Conservation (phyloP, 169 alveolate species). For the Plasmodium vivax region DNA sequence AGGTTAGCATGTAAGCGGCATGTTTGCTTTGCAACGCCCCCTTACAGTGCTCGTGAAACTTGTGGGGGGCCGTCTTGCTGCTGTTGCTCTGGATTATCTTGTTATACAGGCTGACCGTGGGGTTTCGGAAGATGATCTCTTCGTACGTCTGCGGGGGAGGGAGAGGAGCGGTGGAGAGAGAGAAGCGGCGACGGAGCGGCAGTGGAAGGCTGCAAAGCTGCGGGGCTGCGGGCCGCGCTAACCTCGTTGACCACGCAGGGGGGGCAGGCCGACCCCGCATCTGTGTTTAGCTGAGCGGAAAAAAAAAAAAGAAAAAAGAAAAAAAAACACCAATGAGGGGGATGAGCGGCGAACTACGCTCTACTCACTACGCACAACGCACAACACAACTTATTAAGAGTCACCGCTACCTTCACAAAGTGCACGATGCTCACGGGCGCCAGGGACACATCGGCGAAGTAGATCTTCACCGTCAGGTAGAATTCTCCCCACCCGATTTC, state of each 20-base stretch:
- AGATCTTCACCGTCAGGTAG: constrained; percentile 80
- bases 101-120: constrained; percentile 80
- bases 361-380: neutral
- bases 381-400: neutral
- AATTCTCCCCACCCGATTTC: constrained; percentile 89
- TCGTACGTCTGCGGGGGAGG: constrained; percentile 75
- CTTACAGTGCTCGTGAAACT: constrained; percentile 83
- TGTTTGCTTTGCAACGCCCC: neutral
- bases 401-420: constrained; percentile 63
- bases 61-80: constrained; percentile 80
- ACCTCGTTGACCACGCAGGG: constrained; percentile 75
- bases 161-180: neutral
- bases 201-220: neutral
- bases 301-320: constrained; percentile 6
- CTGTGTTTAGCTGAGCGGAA: constrained; percentile 33
- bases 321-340: neutral
- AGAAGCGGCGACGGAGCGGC: neutral
- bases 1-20: too few species aligned
- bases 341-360: too few species aligned
- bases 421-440: constrained; percentile 83
- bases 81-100: constrained; percentile 76
- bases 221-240: neutral
- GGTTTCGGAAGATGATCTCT: constrained; percentile 84
- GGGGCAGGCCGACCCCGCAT: neutral
- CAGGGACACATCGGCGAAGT: constrained; percentile 81